phyloP scores from a whole-genome alignment of 208 protist species.

The Strigomonas oncopelti region DNA sequence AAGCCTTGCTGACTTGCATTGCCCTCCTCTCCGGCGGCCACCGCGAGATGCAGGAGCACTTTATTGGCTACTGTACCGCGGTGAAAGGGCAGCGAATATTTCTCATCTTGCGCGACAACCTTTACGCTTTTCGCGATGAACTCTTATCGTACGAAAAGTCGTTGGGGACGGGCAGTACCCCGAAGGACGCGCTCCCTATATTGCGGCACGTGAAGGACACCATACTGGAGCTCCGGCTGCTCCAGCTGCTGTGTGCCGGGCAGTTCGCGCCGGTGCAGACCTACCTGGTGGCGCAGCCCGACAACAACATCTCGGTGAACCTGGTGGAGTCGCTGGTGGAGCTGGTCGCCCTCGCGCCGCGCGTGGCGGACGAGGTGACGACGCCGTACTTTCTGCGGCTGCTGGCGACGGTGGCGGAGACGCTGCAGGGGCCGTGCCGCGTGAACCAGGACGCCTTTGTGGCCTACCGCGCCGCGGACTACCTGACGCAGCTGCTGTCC shows the following conservation, averaged over 20 bases:
- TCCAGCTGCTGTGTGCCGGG: conserved; percentile 66
- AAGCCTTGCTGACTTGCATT: conserved; percentile 25
- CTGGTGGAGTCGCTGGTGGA: conserved; percentile 55
- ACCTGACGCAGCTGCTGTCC: conserved; percentile 37
- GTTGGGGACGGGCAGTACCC: conserved; percentile 18
- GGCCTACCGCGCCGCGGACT: conserved; percentile 41
- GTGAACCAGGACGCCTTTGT: conserved; percentile 57
- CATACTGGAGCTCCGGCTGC: conserved; percentile 39
- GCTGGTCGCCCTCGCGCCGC: conserved; percentile 35
- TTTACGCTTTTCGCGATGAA: conserved; percentile 9
- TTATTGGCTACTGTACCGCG: conserved; percentile 29
- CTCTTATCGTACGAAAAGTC: conserved; percentile 24
- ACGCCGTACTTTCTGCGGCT: conserved; percentile 39
- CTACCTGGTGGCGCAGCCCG: conserved; percentile 52
- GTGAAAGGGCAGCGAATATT: conserved; percentile 40
- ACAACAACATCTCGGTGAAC: conserved; percentile 56
- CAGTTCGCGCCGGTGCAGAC: conserved; percentile 57
- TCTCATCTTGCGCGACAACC: conserved; percentile 38
- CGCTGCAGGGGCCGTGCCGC: conserved; percentile 49
- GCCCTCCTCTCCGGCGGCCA: conserved; percentile 35
- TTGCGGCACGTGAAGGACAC: conserved; percentile 21
- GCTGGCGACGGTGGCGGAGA: conserved; percentile 40
- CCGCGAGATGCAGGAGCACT: conserved; percentile 51
- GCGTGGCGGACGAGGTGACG: conserved; percentile 33
- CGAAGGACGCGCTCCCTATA: too few relatives aligned